Conservation (phyloP, 805 yeast species). For the Metschnikowia kofuensis region DNA sequence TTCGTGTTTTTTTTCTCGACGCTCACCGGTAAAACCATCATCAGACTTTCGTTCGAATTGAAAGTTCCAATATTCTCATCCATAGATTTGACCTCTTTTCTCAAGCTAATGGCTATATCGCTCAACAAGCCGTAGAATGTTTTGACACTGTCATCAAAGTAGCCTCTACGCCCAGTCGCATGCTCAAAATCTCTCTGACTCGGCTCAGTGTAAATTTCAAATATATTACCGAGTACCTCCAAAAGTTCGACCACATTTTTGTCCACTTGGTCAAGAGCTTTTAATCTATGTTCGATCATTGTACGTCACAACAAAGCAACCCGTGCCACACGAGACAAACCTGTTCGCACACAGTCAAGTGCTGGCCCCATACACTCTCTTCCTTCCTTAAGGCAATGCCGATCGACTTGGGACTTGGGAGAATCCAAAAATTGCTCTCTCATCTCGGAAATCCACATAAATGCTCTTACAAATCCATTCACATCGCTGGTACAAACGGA, state of each 20-base stretch:
- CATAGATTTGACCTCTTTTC: slow-evolving; percentile 64
- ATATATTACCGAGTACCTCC: slow-evolving; percentile 46
- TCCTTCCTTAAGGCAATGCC: slow-evolving; percentile 9
- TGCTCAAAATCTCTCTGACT: slow-evolving; percentile 23
- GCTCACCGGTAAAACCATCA: slow-evolving; percentile 62
- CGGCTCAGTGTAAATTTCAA: slow-evolving; percentile 39
- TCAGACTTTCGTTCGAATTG: slow-evolving; percentile 40
- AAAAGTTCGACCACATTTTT: slow-evolving; percentile 49
- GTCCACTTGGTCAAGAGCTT: slow-evolving; percentile 52
- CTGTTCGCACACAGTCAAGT: slow-evolving; percentile 1
- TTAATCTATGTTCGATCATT: slow-evolving; percentile 50
- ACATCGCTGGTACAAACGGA: slow-evolving; percentile 95
- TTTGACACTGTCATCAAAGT: slow-evolving; percentile 44
- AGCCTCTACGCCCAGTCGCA: slow-evolving; percentile 27
- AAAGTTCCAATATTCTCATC: slow-evolving; percentile 56
- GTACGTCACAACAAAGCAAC: background rate
- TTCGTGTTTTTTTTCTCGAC: slow-evolving; percentile 70
- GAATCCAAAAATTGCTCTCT: slow-evolving; percentile 31
- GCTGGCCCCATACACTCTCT: slow-evolving; percentile 6
- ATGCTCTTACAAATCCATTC: slow-evolving; percentile 60
- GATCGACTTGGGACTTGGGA: slow-evolving; percentile 37
- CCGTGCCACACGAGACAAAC: background rate
- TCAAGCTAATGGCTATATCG: slow-evolving; percentile 53
- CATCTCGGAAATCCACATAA: slow-evolving; percentile 68
- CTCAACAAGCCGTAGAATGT: slow-evolving; percentile 55